These are phyloP conservation scores for Stephanodiscus triporus DNA, from an alignment of 108 stramenopile genomes.

Conservation along the genomic window DNA sequence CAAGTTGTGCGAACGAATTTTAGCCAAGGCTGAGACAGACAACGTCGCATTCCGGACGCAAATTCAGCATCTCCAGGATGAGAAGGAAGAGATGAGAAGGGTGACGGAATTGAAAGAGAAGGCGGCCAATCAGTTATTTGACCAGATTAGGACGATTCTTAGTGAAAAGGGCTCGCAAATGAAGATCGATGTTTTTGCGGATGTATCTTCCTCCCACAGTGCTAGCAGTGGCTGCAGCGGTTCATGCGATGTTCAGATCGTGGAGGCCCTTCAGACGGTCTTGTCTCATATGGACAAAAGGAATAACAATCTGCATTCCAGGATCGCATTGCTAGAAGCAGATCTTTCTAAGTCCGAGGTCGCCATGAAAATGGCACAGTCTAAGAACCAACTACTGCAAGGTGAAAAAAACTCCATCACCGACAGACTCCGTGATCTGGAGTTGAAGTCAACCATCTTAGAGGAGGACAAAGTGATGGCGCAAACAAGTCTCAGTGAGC, in stretches of 20 bases:
- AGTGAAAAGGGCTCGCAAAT: slow-evolving; percentile 18
- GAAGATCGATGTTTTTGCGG: slow-evolving; percentile 21
- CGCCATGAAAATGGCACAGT: slow-evolving; percentile 28
- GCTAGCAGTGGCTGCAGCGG: not conserved
- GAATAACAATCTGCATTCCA: slow-evolving; percentile 16
- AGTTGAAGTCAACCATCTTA: slow-evolving; percentile 16
- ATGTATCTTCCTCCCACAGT: not conserved
- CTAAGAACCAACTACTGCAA: slow-evolving; percentile 26
- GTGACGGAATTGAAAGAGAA: slow-evolving; percentile 16
- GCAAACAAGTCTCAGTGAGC: slow-evolving; percentile 27
- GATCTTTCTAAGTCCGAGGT: slow-evolving; percentile 30
- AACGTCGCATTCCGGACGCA: slow-evolving; percentile 39
- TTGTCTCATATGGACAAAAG: slow-evolving; percentile 27
- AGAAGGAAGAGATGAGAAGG: slow-evolving; percentile 24
- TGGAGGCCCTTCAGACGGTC: slow-evolving; percentile 23
- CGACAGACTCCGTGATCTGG: slow-evolving; percentile 32
- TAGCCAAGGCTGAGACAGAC: slow-evolving; percentile 47
- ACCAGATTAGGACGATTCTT: slow-evolving; percentile 14
- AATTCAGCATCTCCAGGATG: slow-evolving; percentile 27
- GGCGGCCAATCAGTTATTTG: slow-evolving; percentile 5
- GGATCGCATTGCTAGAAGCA: slow-evolving; percentile 20
- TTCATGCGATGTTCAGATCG: slow-evolving; percentile 1
- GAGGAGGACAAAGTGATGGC: slow-evolving; percentile 26
- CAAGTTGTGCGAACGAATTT: slow-evolving; percentile 45
- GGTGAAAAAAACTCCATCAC: slow-evolving; percentile 33